Percentiles rank a stretch among this genome's conserved stretches.
Conservation (phyloP, 2,329 filamentous ascomycete species). For the Diaporthe amygdali region DNA sequence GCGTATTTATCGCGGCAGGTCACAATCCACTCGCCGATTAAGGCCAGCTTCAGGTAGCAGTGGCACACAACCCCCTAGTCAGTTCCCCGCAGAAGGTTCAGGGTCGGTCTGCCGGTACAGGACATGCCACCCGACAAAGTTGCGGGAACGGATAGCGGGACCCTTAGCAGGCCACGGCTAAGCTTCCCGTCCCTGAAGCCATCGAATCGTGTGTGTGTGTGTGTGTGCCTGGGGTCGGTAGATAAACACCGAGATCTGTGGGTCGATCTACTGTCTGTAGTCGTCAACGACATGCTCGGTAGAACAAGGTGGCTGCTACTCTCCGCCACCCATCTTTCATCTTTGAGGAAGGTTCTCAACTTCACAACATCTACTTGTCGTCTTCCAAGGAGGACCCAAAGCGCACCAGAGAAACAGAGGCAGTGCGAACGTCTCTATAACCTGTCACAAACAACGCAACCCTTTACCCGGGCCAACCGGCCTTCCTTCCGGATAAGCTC, state of each 20-base stretch:
- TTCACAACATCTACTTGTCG: no score
- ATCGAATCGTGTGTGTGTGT: no score
- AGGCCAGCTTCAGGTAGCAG: background rate
- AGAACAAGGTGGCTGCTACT: no score
- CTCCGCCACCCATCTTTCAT: no score
- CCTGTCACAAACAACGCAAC: background rate
- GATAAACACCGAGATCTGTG: no score
- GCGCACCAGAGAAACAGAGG: no score
- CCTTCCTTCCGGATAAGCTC: background rate
- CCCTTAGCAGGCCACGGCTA: background rate
- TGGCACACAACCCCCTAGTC: background rate
- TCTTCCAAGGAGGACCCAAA: no score
- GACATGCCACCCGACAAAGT: background rate
- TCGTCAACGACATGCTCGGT: no score
- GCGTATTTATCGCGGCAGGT: background rate
- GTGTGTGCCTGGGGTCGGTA: no score
- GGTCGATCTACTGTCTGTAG: no score
- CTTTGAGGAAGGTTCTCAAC: no score
- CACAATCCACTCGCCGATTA: background rate
- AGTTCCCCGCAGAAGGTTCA: conserved; percentile 4
- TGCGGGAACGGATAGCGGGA: background rate
- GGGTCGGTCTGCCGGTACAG: background rate
- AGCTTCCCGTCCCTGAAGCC: no score
- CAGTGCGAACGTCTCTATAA: background rate
- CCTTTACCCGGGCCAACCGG: background rate